Base-by-base conservation (phyloP, 495 filamentous ascomycete species). In the Penicillium samsonianum region DNA sequence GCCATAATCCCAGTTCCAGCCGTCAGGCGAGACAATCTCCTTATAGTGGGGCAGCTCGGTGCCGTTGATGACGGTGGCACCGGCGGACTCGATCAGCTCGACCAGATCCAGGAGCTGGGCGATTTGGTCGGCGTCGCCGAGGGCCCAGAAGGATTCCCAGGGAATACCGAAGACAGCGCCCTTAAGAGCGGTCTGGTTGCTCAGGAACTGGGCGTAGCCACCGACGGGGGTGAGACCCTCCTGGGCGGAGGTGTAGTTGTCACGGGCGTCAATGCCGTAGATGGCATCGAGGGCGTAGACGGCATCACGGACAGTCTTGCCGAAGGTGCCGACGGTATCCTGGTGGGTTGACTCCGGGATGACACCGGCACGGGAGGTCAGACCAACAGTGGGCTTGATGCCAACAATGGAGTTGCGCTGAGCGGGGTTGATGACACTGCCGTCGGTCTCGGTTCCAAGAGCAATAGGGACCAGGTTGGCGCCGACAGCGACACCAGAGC, bases 1-100 rank as follows among this genome's bases (percentile, higher is more conserved):
- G 16, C 84, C 86, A 51, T 84, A 88, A 62, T 89, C 85, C 88
- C 88, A 90, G 72, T 90, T 78, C 86, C 85, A 90, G 44, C 82
- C 84, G 48, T 78, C 68, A 0, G 85, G 85, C 26, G 75, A 77
- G 22, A 90, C 81, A 37, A 89, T 84, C 1, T 70, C 76, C 65
- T 84, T 69, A 62, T 82, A 80, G 59, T 82, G 73, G 23, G 84
- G 83, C 7, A 90, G 73, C 67, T 91, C 88, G 1, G 86, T 89
- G 22, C 78, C 79, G 62, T 90, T 89, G 65, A 91, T 75, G 38
- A 91, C 79, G 14, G 78, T 85, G 10, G 88, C 88, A 3, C 88
- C 88, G 25, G 85, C 82, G 2, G 65, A 57, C 59, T 79, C 63
- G 51, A 90, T 81, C 46, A 87, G 64, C 0, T 71, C 55, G 19